Base-by-base conservation (phyloP, 176 grass and related monocot species). In the Dactylis glomerata region DNA sequence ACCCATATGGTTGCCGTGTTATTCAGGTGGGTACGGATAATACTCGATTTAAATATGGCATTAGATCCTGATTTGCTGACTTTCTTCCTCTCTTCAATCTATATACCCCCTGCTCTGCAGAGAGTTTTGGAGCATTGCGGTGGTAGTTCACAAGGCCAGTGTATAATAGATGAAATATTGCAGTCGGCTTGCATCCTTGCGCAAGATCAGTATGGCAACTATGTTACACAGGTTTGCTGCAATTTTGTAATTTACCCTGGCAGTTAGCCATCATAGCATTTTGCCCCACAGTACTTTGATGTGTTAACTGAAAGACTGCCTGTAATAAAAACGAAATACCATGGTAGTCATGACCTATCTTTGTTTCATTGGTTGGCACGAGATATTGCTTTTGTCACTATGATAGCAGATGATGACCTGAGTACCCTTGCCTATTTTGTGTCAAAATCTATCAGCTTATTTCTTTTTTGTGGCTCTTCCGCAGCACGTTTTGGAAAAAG, bases 121-220 rank as follows among this genome's bases (percentile, higher is more conserved):
- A 99, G 97, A 88, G 88, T 99, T 57, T 82, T 99, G 97, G 97
- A 99, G 79, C 91, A 96, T 50, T 94, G 97, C 33, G 87, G 86
- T 64, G 84, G 90, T 68, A 80, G 94, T 70, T 90, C 90, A 82
- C 93, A 91, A 83, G 88, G 93, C n/a, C 93, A 92, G 69, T 91
- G 93, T 82, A 92, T 99, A 83, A 94, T 99, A 59, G 93, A 99
- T 89, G 97, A 99, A 80, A 99, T 99, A 85, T 85, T 99, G 76
- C 84, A 94, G 75, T 99, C 93, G 1, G 91, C 86, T 47, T 99
- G 97, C 86, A 87, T 75, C 30, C 97, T 99, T 4, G 93, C 93
- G 22, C 91, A 99, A 83, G 97, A 99, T 69, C 97, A 99, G 89
- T 99, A 96, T 70, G 97, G 97, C n/a, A 99, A 99, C 85, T 99